Base-by-base conservation (phyloP, 2,329 filamentous ascomycete species). In the Davidsoniella eucalypti region DNA sequence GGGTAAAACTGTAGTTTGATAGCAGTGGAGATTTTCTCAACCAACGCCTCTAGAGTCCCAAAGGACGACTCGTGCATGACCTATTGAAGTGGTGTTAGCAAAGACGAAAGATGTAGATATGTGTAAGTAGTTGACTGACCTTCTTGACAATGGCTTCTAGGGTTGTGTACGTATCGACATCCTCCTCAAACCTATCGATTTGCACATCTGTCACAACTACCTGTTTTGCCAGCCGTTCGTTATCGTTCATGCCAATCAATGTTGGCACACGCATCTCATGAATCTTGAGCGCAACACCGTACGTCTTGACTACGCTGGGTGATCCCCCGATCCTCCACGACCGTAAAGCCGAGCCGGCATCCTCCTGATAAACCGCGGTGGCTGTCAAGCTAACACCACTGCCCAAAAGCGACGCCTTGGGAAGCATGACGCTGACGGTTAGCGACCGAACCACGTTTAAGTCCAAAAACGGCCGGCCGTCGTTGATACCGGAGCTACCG, bases 221-320 rank as follows among this genome's bases (percentile, higher is more conserved):
- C 64, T 87, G 83, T 63, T 77, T 82, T 3, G 69, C 72, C 36
- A 64, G 55, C 54, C 84, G 68, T 69, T 88, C 84, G 57, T 87
- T 82, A 18, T 67, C 62, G 58, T 88, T 87, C 25, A 88, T 74
- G 1, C 84, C 84, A 44, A 88, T 75, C 46, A 88, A 61, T 29
- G 76, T 78, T 23, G 82, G 80, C 8, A 86, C 69, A 37, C 70
- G 70, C 47, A 87, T 61, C 17, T 73, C 70, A 44, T 71, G 69
- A 7, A 86, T 61, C 37, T 68, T 67, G 43, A 83, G 60, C 38
- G 59, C 50, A 57, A 60, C 25, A 10, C 59, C 62, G 17, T 62
- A 61, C 25, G 56, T 56, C 2, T 55, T 56, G 47, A 61, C 52
- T 3, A 54, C 50, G 6, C 53, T 49, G 6, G 53, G 50, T 14